phyloP scores from a whole-genome alignment of 2,329 filamentous ascomycete genomes.

The Aspergillus fumigatus region DNA sequence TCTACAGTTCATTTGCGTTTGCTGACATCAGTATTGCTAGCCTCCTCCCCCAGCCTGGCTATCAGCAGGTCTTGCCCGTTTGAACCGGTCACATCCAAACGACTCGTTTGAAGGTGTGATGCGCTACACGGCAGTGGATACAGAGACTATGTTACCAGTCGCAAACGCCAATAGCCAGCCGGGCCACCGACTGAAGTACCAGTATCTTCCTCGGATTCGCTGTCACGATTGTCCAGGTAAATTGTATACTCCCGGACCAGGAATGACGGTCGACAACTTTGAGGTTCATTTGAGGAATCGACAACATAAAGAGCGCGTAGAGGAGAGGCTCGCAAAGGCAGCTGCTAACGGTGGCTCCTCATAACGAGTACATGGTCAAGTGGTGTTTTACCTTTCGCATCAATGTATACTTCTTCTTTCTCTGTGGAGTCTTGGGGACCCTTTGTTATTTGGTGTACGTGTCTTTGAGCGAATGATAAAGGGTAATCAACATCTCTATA shows the following conservation, averaged over 20 bases:
- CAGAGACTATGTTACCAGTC: constrained; percentile 62
- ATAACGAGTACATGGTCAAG: constrained; percentile 12
- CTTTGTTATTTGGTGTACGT: constrained; percentile 1
- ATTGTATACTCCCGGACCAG: constrained; percentile 85
- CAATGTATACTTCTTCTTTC: constrained; percentile 10
- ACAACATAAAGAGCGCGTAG: constrained; percentile 69
- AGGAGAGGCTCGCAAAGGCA: constrained; percentile 42
- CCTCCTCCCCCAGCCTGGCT: constrained; percentile 88
- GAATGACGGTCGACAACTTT: constrained; percentile 81
- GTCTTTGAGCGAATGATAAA: background rate
- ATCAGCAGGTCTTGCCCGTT: constrained; percentile 62
- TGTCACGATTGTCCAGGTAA: constrained; percentile 93
- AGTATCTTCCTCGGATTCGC: constrained; percentile 82
- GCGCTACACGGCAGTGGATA: constrained; percentile 81
- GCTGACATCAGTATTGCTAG: constrained; percentile 42
- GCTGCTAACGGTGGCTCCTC: constrained; percentile 6
- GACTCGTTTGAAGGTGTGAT: constrained; percentile 87
- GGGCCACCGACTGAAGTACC: constrained; percentile 64
- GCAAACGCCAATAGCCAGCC: constrained; percentile 50
- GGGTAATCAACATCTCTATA: background rate
- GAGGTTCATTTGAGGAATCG: constrained; percentile 88
- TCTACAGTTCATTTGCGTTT: constrained; percentile 4
- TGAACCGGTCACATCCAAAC: constrained; percentile 67
- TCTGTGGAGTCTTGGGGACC: background rate
- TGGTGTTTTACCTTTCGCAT: constrained; percentile 2